These are phyloP conservation scores for Aspergillus jensenii DNA, from an alignment of 2,329 filamentous ascomycete species.

Conservation along the genomic window DNA sequence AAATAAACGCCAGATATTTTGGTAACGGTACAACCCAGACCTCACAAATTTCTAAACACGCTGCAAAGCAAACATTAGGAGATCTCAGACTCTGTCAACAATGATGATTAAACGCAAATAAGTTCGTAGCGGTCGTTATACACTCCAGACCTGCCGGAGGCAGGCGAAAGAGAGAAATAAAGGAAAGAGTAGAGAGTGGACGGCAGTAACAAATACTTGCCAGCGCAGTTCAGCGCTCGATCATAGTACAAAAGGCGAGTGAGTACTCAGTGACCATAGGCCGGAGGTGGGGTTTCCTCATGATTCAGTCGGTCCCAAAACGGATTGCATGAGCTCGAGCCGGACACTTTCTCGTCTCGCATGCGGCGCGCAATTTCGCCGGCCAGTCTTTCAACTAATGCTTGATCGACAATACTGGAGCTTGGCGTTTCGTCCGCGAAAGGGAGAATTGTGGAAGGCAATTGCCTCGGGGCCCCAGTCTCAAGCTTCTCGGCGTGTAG, in stretches of 20 bases:
- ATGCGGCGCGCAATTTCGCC: constrained; percentile 82
- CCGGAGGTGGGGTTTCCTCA: constrained; percentile 44
- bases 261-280: constrained; percentile 42
- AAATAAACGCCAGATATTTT: constrained; percentile 25
- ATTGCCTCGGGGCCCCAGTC: constrained; percentile 25
- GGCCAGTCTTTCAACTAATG: constrained; percentile 68
- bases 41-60: constrained; percentile 26
- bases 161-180: constrained; percentile 11
- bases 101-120: constrained; percentile 17
- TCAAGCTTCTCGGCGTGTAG: constrained; percentile 29
- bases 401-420: constrained; percentile 46
- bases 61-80: constrained; percentile 19
- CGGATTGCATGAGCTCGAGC: constrained; percentile 31
- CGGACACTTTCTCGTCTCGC: constrained; percentile 72
- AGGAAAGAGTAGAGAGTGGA: constrained; percentile 14
- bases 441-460: constrained; percentile 36
- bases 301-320: constrained; percentile 38
- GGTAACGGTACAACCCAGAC: constrained; percentile 24
- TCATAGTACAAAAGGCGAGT: background rate
- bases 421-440: constrained; percentile 33
- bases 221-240: constrained; percentile 4
- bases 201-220: constrained; percentile 11
- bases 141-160: constrained; percentile 19
- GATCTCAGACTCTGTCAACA: constrained; percentile 5
- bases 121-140: constrained; percentile 24